Evolutionary conservation across 23 red algal genomes (phyloP), one percentile per base, ranked within the genome.

Genomic region (Gracilaria domingensis): DNA sequence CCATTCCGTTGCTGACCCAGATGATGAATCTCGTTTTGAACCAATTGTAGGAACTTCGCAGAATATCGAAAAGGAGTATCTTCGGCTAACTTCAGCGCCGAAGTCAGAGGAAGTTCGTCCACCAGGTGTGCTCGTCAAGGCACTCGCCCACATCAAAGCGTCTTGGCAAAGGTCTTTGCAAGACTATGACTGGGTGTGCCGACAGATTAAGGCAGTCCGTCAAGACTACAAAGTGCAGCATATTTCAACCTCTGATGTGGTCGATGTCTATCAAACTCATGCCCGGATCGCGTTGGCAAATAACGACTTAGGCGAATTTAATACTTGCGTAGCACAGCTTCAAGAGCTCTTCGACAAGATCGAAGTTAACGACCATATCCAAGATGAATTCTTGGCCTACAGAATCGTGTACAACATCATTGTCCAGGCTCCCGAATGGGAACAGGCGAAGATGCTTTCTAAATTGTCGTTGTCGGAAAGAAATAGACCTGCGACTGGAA

Each of bases 141-240:
- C 95, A 5, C 67, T 96, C 14, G 49, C 53, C 11, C 67, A 74
- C 21, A 91, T 96, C 81, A 90, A 96, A 47, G 36, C 42, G 35
- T 80, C 39, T 18, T 96, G 83, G 81, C 55, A 40, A 9, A 66
- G 69, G 37, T 65, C 35, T 18, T 54, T 53, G 55, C 85, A 66
- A 80, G 84, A 83, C 60, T 96, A 96, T 50, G 84, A 90, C 45
- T 96, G 90, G 84, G 85, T 93, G 13, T 96, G 95, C 57, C 71
- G 85, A n/a, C 95, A 96, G 57, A 59, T 96, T 59, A 96, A 96
- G 76, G 83, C 75, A 64, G 90, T 96, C 48, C 88, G 95, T 9
- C 95, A 96, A 86, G 95, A 96, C 50, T 85, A 92, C 74, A 85
- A 72, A 59, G 88, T 96, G 44, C 95, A 96, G 48, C 81, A 82